Conservation (phyloP, 2,329 filamentous ascomycete genomes). For the Sclerotinia trifoliorum region DNA sequence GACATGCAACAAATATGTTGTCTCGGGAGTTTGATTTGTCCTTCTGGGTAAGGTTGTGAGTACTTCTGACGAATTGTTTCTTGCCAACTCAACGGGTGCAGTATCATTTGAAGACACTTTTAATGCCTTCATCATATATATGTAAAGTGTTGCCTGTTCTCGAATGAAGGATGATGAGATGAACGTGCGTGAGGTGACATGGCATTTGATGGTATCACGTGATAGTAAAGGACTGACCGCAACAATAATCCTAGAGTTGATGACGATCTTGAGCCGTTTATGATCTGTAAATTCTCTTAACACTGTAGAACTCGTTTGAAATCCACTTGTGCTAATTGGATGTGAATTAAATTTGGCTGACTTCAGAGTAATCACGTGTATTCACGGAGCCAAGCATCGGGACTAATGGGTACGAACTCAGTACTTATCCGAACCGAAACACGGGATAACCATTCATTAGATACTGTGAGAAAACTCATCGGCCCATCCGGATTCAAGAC, state of each 20-base stretch:
- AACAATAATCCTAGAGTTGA: background rate
- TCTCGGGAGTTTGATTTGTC: background rate
- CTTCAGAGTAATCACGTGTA: background rate
- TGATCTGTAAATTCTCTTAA: accelerated
- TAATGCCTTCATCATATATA: background rate
- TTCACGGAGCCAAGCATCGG: too few relatives aligned
- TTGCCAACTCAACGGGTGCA: background rate
- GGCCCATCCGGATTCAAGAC: too few relatives aligned
- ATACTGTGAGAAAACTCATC: background rate
- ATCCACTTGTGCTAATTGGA: background rate
- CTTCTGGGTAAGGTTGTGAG: background rate
- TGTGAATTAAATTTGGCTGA: too few relatives aligned
- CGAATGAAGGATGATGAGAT: background rate
- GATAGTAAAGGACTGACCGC: background rate
- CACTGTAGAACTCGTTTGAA: background rate
- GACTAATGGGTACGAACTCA: too few relatives aligned
- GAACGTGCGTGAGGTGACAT: background rate
- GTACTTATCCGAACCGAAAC: too few relatives aligned
- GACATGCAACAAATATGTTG: background rate
- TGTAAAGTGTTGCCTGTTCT: background rate
- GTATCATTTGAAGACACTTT: background rate
- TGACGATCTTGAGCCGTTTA: background rate
- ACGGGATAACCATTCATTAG: too few relatives aligned
- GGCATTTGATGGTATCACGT: background rate
- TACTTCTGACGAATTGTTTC: background rate